Percentiles rank a stretch among this genome's conserved stretches.
phyloP scores from a whole-genome alignment of 441 rosid genomes.

The Bocquillonia castaneifolia region DNA sequence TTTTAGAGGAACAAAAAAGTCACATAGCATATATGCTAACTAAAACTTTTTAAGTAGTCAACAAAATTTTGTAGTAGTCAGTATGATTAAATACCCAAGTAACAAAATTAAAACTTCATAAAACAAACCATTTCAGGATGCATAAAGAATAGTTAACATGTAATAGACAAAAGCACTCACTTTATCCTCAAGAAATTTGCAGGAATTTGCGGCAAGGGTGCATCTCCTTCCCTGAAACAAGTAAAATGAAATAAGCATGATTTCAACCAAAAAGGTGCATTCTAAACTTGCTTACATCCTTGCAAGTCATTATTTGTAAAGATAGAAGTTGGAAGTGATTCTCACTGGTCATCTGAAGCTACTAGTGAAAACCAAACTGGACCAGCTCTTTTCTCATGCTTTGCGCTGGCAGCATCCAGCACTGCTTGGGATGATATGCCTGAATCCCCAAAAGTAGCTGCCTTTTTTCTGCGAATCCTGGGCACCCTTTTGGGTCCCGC shows the following conservation, averaged over 20 bases:
- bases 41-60: no score
- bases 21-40: no score
- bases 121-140: conserved; percentile 3
- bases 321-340: conserved; percentile 25
- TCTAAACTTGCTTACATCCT: neutral
- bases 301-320: neutral
- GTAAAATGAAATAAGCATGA: conserved; percentile 14
- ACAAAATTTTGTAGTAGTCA: neutral
- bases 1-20: no score
- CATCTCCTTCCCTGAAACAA: conserved; percentile 52
- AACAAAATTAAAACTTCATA: neutral
- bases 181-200: conserved; percentile 60
- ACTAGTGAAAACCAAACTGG: conserved; percentile 68
- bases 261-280: neutral
- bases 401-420: conserved; percentile 37
- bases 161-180: conserved; percentile 42
- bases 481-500: conserved; percentile 40
- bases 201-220: conserved; percentile 59
- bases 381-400: conserved; percentile 35
- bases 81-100: neutral
- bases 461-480: conserved; percentile 39
- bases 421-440: conserved; percentile 35
- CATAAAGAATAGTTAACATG: conserved; percentile 1
- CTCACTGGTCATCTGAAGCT: conserved; percentile 66
- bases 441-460: conserved; percentile 27